Percentiles rank a stretch among this genome's conserved stretches.
These are phyloP conservation scores for Leishmania guyanensis DNA, from an alignment of 208 protist species.

Conservation along the genomic window DNA sequence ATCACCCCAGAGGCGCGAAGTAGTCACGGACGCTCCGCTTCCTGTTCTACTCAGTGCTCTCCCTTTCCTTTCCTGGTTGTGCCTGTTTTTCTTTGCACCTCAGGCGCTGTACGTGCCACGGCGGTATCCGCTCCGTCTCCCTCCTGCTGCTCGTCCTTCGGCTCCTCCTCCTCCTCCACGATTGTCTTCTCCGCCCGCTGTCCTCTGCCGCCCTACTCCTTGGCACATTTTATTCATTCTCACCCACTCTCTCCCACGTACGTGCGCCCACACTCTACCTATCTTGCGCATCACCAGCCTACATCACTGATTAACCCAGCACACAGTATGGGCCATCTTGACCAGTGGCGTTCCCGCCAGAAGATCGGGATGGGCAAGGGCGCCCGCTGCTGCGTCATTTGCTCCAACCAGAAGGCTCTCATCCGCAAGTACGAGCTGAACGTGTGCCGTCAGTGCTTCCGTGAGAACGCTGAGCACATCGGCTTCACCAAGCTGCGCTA, in stretches of 20 bases:
- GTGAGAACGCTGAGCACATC: constrained; percentile 91
- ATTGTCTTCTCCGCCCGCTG: not conserved
- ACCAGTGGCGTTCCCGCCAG: constrained; percentile 93
- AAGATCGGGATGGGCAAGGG: constrained; percentile 94
- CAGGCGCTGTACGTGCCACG: not conserved
- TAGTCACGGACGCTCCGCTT: not conserved
- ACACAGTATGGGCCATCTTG: constrained; percentile 85
- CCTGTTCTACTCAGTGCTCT: not conserved
- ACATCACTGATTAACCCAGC: constrained; percentile 14
- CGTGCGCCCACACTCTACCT: not conserved
- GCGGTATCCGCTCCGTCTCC: not conserved
- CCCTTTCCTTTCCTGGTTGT: not conserved
- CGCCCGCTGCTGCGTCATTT: constrained; percentile 88
- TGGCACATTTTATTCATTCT: not conserved
- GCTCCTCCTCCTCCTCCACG: not conserved
- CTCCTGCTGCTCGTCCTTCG: not conserved
- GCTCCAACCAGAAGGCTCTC: constrained; percentile 92
- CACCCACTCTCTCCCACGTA: not conserved
- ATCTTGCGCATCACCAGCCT: not conserved
- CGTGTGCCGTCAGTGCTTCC: constrained; percentile 95
- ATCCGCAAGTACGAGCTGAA: constrained; percentile 96
- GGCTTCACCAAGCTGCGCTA: constrained; percentile 92
- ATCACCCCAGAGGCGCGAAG: not conserved
- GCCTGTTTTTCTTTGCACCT: not conserved
- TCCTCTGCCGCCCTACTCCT: not conserved